Evolutionary conservation across 192 early-diverging fungal species (phyloP).

Genomic region (Rhizophagus clarus): DNA sequence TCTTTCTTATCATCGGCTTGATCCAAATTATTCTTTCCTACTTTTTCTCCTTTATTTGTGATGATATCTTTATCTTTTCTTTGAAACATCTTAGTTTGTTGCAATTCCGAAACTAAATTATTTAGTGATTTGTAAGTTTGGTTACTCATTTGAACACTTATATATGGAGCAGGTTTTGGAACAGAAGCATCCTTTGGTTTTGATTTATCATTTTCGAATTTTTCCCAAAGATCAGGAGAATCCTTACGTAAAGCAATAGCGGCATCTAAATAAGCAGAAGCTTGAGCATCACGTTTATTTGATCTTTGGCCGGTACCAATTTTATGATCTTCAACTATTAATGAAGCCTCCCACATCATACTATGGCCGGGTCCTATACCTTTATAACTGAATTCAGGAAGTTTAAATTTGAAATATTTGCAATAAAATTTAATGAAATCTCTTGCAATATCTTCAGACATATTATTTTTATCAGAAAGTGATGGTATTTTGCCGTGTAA

Average conservation of each 20-base stretch:
- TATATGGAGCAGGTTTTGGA: constrained; percentile 36
- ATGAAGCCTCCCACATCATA: constrained; percentile 41
- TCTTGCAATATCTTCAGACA: constrained; percentile 40
- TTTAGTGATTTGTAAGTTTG: constrained; percentile 35
- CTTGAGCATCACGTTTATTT: constrained; percentile 46
- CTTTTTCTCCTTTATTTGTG: constrained; percentile 20
- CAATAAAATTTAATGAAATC: constrained; percentile 46
- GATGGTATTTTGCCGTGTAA: constrained; percentile 35
- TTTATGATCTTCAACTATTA: constrained; percentile 38
- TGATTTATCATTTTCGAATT: constrained; percentile 38
- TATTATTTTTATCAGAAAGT: constrained; percentile 34
- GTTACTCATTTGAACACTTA: constrained; percentile 44
- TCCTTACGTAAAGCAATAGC: constrained; percentile 47
- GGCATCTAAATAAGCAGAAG: constrained; percentile 39
- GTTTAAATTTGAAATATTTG: constrained; percentile 38
- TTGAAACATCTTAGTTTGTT: constrained; percentile 9
- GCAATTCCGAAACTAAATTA: constrained; percentile 32
- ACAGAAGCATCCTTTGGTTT: constrained; percentile 39
- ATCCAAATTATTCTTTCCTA: neutral
- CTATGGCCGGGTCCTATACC: constrained; percentile 40
- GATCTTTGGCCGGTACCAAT: constrained; percentile 41
- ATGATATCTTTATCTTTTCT: neutral
- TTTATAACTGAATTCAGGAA: constrained; percentile 39
- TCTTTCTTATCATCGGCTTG: neutral
- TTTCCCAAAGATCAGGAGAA: constrained; percentile 38